A percentile compares a stretch with the other conserved stretches of the same genome.
phyloP scores from a whole-genome alignment of 2,329 filamentous ascomycete species.

The Scleromitrula shiraiana region DNA sequence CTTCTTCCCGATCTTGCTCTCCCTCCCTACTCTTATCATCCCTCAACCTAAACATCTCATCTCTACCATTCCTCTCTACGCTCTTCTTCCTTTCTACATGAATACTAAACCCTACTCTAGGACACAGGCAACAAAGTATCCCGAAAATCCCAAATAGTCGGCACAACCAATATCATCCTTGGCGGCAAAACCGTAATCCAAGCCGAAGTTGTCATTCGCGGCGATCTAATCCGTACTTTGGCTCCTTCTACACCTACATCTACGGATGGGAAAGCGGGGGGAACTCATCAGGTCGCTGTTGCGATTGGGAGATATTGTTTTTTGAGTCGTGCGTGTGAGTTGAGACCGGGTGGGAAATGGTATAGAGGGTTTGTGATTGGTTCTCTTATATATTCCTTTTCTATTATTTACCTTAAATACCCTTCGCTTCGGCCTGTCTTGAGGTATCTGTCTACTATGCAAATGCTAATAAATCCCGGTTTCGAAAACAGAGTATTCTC shows the following conservation, averaged over 20 bases:
- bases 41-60: neutral
- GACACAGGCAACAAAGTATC: conserved; percentile 99
- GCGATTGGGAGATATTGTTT: conserved; percentile 89
- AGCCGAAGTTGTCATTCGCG: conserved; percentile 87
- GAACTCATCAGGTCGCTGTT: conserved; percentile 56
- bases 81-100: neutral
- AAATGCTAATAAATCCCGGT: neutral
- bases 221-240: conserved; percentile 65
- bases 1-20: neutral
- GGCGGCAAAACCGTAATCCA: conserved; percentile 95
- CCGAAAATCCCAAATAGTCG: conserved; percentile 81
- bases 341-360: conserved; percentile 76
- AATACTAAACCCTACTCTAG: conserved; percentile 37
- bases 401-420: neutral
- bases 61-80: neutral
- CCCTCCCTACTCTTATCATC: neutral
- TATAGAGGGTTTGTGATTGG: conserved; percentile 54
- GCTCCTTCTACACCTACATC: conserved; percentile 39
- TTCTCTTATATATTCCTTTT: conserved; percentile 11
- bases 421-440: no score
- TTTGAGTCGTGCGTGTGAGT: conserved; percentile 66
- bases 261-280: conserved; percentile 23
- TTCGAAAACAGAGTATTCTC: conserved; percentile 47
- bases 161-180: conserved; percentile 95
- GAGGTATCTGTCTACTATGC: neutral